Evolutionary conservation across 495 filamentous ascomycete species (phyloP), one percentile per base, ranked within the genome.

Genomic region (Xylaria grammica): DNA sequence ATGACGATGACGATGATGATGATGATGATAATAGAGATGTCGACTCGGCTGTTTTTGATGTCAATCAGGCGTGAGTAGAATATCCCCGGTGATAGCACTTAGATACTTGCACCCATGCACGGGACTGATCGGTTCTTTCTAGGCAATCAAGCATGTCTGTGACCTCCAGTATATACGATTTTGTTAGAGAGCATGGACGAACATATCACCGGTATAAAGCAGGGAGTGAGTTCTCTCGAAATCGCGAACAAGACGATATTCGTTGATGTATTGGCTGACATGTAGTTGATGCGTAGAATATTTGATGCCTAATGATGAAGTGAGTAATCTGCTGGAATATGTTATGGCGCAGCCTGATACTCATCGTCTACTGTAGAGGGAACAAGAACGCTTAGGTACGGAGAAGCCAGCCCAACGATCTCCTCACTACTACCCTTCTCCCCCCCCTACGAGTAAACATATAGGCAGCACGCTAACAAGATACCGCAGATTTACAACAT

Each of bases 401-500:
- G 4, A n/a, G n/a, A n/a, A 29, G 38, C 3, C 15, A 20, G 11
- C 4, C 54, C 34, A 8, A 36, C 2, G 1, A 19, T 1, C 26
- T 22, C 45, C 45, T 19, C 19, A 5, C 5, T 15, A 11, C 45
- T 19, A 48, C 5, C 45, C 11, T 7, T 22, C 19, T 48, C 45
- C 4, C 6, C n/a, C 20, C 17, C 17, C 40, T 29, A 9, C 9
- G 13, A 58, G 34, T 20, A 40, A 58, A 20, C 19, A 42, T 10
- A 17, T 42, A 9, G 10, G 10, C 51, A 1, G n/a, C 30, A 26
- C 9, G 6, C 34, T 59, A n/a, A 59, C n/a, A 3, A 1, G 27
- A 20, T 19, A 9, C 70, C 77, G 44, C 73, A 68, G 66, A 68
- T 62, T 58, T 68, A 80, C 66, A 96, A 75, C 62, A 94, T 90